These are phyloP conservation scores for Oryza meridionalis DNA, from an alignment of 176 grass and related monocot genomes.

Conservation along the genomic window DNA sequence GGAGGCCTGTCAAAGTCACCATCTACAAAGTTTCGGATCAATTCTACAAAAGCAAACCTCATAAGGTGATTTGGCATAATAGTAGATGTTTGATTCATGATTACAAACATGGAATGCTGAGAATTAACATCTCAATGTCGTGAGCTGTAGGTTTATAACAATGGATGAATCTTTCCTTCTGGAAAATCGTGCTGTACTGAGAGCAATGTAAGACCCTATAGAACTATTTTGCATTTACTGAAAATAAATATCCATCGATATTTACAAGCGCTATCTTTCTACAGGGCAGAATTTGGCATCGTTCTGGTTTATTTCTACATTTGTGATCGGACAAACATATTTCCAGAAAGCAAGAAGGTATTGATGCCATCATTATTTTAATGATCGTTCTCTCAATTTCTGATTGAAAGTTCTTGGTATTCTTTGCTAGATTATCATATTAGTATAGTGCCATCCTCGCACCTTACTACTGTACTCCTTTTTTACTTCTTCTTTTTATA, in stretches of 20 bases:
- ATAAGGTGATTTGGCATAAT: conserved; percentile 48
- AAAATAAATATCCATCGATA: neutral
- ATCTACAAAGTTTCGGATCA: conserved; percentile 48
- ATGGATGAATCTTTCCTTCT: conserved; percentile 80
- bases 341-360: conserved; percentile 79
- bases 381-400: neutral
- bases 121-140: conserved; percentile 32
- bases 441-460: neutral
- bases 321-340: conserved; percentile 79
- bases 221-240: neutral
- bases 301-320: conserved; percentile 76
- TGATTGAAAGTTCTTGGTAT: neutral
- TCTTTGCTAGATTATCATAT: neutral
- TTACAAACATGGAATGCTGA: conserved; percentile 12
- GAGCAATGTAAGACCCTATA: conserved; percentile 63
- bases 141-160: conserved; percentile 62
- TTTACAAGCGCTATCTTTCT: conserved; percentile 6
- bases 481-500: neutral
- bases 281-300: conserved; percentile 73
- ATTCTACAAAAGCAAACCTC: conserved; percentile 59
- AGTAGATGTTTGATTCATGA: conserved; percentile 8
- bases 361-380: neutral
- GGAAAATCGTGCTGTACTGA: conserved; percentile 66
- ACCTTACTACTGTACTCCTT: neutral
- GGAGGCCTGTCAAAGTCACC: conserved; percentile 63